Conservation (phyloP, 495 filamentous ascomycete genomes). For the Neurospora sp. region DNA sequence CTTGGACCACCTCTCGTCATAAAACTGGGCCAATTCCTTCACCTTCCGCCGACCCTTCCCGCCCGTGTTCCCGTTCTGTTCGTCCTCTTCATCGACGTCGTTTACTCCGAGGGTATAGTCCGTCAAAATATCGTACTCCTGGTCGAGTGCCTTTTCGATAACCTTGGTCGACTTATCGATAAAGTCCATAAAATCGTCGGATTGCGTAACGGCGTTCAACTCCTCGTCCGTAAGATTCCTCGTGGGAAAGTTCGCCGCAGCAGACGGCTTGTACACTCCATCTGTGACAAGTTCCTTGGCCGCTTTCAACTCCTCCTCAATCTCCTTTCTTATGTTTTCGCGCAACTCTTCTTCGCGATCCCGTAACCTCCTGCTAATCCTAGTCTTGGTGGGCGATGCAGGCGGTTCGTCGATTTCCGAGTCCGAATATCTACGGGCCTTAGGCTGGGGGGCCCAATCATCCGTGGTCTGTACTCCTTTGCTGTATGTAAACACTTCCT, state of each 20-base stretch:
- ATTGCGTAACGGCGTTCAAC: conserved; percentile 79
- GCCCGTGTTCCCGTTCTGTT: conserved; percentile 56
- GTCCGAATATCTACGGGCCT: conserved; percentile 40
- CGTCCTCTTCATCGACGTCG: conserved; percentile 72
- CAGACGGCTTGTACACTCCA: conserved; percentile 33
- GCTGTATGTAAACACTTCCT: conserved; percentile 84
- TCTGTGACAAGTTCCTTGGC: conserved; percentile 48
- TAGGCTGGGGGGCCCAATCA: conserved; percentile 47
- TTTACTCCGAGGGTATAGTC: conserved; percentile 78
- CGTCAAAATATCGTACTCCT: conserved; percentile 86
- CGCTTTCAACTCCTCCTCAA: conserved; percentile 80
- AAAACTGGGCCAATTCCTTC: conserved; percentile 84
- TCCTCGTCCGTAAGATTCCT: conserved; percentile 77
- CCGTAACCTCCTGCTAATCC: conserved; percentile 61
- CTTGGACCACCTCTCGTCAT: conserved; percentile 90
- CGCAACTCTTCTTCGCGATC: conserved; percentile 83
- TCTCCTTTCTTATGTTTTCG: conserved; percentile 73
- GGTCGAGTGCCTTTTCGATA: conserved; percentile 87
- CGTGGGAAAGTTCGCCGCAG: conserved; percentile 59
- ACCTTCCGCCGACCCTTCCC: conserved; percentile 72
- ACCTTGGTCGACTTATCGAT: conserved; percentile 94
- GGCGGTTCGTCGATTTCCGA: conserved; percentile 47
- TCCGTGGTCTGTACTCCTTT: conserved; percentile 84
- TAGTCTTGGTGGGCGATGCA: conserved; percentile 45
- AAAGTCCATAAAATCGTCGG: conserved; percentile 89